A percentile compares a stretch with the other conserved stretches of the same genome.
Conservation (phyloP, 495 filamentous ascomycete species). For the Glarea lozoyensis region DNA sequence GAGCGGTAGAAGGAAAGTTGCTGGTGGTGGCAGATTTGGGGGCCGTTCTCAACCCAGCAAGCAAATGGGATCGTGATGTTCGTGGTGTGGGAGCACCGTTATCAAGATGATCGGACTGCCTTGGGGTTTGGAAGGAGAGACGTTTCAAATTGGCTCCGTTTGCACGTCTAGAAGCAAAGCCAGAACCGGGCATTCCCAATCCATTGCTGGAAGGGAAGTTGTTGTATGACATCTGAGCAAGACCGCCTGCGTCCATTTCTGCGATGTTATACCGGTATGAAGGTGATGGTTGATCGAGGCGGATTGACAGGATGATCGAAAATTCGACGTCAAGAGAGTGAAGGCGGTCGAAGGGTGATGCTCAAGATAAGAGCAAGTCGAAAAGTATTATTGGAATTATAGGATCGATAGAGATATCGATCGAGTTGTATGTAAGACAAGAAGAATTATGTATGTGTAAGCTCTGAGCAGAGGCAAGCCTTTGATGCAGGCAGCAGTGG, state of each 20-base stretch:
- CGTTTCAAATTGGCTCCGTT: conserved; percentile 80
- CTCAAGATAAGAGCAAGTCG: conserved; percentile 9
- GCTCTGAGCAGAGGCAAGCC: conserved; percentile 18
- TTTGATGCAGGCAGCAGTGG: conserved; percentile 16
- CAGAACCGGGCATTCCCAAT: conserved; percentile 65
- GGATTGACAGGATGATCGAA: conserved; percentile 2
- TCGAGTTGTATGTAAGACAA: conserved; percentile 16
- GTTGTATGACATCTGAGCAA: conserved; percentile 98
- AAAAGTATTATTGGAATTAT: conserved; percentile 22
- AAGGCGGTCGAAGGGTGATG: conserved; percentile 9
- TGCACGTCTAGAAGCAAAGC: conserved; percentile 71
- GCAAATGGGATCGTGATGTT: conserved; percentile 87
- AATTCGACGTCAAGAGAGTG: conserved; percentile 17
- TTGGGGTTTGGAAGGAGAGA: conserved; percentile 61
- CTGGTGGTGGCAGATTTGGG: conserved; percentile 70
- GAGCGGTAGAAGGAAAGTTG: conserved; percentile 58
- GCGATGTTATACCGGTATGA: conserved; percentile 25
- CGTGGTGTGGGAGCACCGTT: conserved; percentile 66
- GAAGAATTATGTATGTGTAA: conserved; percentile 19
- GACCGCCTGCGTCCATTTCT: conserved; percentile 98
- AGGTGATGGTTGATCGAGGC: conserved; percentile 3
- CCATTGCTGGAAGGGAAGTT: conserved; percentile 58
- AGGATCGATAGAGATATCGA: conserved; percentile 13
- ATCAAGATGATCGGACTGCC: conserved; percentile 35
- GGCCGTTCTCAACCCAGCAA: conserved; percentile 87